Evolutionary conservation across 2,329 filamentous ascomycete species (phyloP), one percentile per base, ranked within the genome.

Genomic region (Acarospora socialis): DNA sequence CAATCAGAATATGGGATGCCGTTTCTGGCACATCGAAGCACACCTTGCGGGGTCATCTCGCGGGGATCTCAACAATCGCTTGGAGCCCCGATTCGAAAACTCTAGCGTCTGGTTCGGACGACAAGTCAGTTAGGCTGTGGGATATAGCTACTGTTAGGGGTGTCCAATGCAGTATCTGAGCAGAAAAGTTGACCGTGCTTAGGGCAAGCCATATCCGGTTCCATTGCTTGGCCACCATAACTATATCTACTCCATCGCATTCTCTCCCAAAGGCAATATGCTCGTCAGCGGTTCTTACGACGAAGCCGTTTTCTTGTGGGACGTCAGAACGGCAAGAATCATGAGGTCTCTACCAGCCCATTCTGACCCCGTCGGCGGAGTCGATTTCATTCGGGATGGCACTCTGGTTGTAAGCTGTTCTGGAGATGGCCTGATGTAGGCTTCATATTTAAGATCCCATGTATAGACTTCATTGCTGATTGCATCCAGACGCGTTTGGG

Each of bases 211-310:
- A 17, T 65, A 74, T 33, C 66, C 68, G 0, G 66, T 61, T 14
- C 65, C 70, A 2, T 63, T 95, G 43, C 66, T 80, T 15, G 87
- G 90, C 2, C 90, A 98, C 48, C 84, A 94, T 55, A 95, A 92
- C 56, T 95, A 95, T 55, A 77, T 98, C 19, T 93, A 92, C 57
- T 83, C 79, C 30, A 65, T 98, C 20, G 84, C 86, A 4, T 95
- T 95, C 55, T 87, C 82, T n/a, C 90, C 90, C 2, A 95, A 94
- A 54, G 90, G 90, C 15, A 98, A 98, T 50, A 93, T 95, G 51
- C 70, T 98, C 20, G 90, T 86, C 10, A 92, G 81, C 43, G 90
- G 90, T 8, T 92, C 81, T 42, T 95, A 94, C 56, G 90, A 98
- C 45, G 90, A 98, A 61, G 90, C 90, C 4, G 83, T 98, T 0